These are phyloP conservation scores for Wickerhamiella occidentalis DNA, from an alignment of 805 yeast species.

Conservation along the genomic window DNA sequence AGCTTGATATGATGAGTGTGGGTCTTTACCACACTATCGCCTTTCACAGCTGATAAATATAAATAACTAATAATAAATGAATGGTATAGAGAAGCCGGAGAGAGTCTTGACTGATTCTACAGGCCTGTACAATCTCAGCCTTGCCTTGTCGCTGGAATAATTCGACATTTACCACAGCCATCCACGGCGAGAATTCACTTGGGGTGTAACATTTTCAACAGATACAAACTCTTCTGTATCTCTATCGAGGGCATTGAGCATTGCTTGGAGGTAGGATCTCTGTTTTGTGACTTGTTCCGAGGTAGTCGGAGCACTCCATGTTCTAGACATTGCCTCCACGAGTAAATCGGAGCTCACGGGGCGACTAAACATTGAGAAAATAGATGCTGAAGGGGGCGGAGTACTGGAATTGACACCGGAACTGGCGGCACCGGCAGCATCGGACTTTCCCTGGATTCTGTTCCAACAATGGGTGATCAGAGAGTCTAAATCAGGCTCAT, in stretches of 20 bases:
- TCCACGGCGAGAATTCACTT: neutral
- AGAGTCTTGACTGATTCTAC: too few relatives aligned
- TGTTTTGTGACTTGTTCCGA: conserved; percentile 7
- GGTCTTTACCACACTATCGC: too few relatives aligned
- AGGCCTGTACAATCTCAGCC: too few relatives aligned
- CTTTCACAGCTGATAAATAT: neutral
- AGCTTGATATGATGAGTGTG: too few relatives aligned
- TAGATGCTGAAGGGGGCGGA: conserved; percentile 12
- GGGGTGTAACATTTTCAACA: neutral
- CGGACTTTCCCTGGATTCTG: neutral
- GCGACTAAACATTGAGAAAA: conserved; percentile 24
- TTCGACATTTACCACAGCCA: conserved; percentile 5
- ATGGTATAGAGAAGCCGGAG: neutral
- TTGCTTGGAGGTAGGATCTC: conserved; percentile 15
- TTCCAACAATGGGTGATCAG: neutral
- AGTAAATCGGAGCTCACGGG: conserved; percentile 19
- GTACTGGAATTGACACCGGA: conserved; percentile 7
- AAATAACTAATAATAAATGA: neutral
- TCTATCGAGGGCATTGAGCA: conserved; percentile 15
- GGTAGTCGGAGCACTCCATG: conserved; percentile 10
- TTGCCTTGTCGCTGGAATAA: neutral
- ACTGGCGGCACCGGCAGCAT: conserved; percentile 8
- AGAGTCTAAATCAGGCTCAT: conserved; percentile 30
- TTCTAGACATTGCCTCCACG: conserved; percentile 16
- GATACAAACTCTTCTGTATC: conserved; percentile 5